These are phyloP conservation scores for Plectosphaerella plurivora DNA, from an alignment of 2,329 filamentous ascomycete species.

Conservation along the genomic window DNA sequence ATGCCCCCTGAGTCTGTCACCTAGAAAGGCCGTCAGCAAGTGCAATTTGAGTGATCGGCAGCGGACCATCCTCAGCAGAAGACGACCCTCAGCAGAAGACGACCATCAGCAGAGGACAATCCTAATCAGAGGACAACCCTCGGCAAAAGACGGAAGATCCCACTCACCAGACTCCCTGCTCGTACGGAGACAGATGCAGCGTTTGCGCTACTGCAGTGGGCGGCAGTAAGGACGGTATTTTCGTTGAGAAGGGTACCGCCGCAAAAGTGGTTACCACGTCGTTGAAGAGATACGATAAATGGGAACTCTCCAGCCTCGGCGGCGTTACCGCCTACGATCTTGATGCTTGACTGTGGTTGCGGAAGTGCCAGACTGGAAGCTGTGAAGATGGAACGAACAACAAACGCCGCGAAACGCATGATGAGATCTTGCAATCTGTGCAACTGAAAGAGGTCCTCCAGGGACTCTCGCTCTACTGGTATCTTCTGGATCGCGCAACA, in stretches of 20 bases:
- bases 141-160: too few relatives aligned
- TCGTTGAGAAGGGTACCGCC: conserved; percentile 23
- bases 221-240: conserved; percentile 25
- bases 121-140: too few relatives aligned
- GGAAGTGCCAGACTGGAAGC: not conserved
- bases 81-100: too few relatives aligned
- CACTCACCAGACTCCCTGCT: conserved; percentile 14
- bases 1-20: conserved; percentile 19
- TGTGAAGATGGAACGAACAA: too few relatives aligned
- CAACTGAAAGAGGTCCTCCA: too few relatives aligned
- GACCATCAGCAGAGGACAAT: too few relatives aligned
- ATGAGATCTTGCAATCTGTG: too few relatives aligned
- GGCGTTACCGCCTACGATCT: conserved; percentile 19
- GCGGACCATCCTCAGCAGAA: too few relatives aligned
- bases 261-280: conserved; percentile 16
- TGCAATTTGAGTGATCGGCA: too few relatives aligned
- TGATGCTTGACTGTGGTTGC: not conserved
- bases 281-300: conserved; percentile 22
- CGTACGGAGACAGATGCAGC: conserved; percentile 17
- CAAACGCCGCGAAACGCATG: too few relatives aligned
- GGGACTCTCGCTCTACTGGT: too few relatives aligned
- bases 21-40: not conserved
- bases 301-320: conserved; percentile 23
- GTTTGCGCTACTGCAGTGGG: conserved; percentile 19
- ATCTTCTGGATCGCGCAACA: too few relatives aligned